Base-by-base conservation (phyloP, 305 asterid species). In the Fraxinus xanthoxyloides region DNA sequence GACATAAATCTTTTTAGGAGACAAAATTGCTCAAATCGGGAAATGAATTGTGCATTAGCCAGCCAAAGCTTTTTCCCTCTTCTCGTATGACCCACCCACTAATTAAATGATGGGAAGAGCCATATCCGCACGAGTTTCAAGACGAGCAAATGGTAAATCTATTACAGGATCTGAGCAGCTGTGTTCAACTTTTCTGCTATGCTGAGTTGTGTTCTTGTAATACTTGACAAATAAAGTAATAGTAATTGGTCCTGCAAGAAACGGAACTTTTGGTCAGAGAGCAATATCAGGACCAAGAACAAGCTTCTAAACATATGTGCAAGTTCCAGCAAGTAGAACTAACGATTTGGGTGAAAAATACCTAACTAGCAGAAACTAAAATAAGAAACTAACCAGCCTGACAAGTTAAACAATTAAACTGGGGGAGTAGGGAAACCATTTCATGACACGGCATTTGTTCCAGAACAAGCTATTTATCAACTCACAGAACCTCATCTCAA, bases 171-270 rank as follows among this genome's bases (percentile, higher is more conserved):
- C 89, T 94, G 98, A 82, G 98, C 97, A 77, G 98, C 98, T 0
- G 97, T 92, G 82, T 94, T 94, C 86, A 95, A 89, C 88, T 94
- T 92, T 48, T 92, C 97, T 0, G 99, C 99, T 46, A 95, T 82
- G 86, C 95, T 85, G 86, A 95, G 98, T 76, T 95, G 99, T n/a
- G 98, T 95, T 83, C 99, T 92, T 82, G 97, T 92, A 79, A 95
- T 93, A 95, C 99, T 92, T 28, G 99, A 94, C 88, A 95, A 85
- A 86, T 94, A 95, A 21, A 95, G 90, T 77, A 95, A 72, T 72
- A 95, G 88, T 78, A 94, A 88, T 76, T 95, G 98, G 82, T 93
- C 98, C 98, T 95, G 88, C 81, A 85, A 86, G 63, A 54, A 48
- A 26, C 6, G 34, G 67, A 31, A 32, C 5, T 1, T 2, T 43